Conservation (phyloP, 2,329 filamentous ascomycete genomes). For the Spiromastix sp. region DNA sequence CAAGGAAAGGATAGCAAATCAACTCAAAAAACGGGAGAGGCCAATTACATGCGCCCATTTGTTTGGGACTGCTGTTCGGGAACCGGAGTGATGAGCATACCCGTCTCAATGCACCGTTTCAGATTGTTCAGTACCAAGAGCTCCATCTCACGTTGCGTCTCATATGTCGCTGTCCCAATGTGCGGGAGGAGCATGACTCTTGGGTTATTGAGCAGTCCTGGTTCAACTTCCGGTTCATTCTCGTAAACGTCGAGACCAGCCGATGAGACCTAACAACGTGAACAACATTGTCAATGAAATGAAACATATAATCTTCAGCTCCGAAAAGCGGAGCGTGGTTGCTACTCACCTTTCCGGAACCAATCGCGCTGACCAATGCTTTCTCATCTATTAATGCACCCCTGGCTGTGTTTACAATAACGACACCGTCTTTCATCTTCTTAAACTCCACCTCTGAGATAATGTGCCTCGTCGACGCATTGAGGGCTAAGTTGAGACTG, state of each 20-base stretch:
- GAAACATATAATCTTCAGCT: too few species aligned
- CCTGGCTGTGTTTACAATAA: conserved; percentile 27
- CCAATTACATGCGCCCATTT: too few species aligned
- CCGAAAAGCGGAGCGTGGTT: conserved; percentile 5
- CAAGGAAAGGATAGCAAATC: too few species aligned
- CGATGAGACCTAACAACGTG: conserved; percentile 26
- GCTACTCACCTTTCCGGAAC: conserved; percentile 31
- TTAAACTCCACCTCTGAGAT: conserved; percentile 35
- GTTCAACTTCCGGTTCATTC: conserved; percentile 37
- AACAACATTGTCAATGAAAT: too few species aligned
- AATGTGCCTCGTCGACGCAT: conserved; percentile 35
- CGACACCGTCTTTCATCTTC: conserved; percentile 25
- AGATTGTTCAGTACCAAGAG: conserved; percentile 49
- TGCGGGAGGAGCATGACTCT: conserved; percentile 48
- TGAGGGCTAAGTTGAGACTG: conserved; percentile 36
- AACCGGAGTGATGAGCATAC: conserved; percentile 49
- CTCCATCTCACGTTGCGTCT: conserved; percentile 54
- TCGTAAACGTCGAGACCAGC: conserved; percentile 39
- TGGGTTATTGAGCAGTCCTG: conserved; percentile 35
- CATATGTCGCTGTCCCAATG: conserved; percentile 49
- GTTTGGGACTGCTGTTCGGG: conserved; percentile 53
- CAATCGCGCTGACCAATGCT: conserved; percentile 34
- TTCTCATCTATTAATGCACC: conserved; percentile 32
- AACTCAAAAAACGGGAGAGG: too few species aligned
- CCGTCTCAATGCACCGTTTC: conserved; percentile 45